These are phyloP conservation scores for Pseudofabraea citricarpa DNA, from an alignment of 2,329 filamentous ascomycete species.

Conservation along the genomic window DNA sequence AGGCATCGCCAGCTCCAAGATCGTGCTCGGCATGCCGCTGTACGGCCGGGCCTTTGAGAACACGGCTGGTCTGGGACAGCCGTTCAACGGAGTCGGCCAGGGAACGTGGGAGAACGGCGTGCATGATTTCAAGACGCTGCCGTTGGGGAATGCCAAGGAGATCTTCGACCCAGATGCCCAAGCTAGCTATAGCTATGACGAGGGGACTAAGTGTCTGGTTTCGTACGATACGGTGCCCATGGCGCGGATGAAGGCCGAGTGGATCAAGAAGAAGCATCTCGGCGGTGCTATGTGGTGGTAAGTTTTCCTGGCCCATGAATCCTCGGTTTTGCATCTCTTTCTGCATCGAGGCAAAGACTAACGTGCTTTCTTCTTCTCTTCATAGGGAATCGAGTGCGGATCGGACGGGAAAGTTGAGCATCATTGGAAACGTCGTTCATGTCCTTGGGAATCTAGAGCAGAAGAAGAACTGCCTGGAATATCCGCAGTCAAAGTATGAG, in stretches of 20 bases:
- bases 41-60: constrained; percentile 83
- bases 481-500: constrained; percentile 65
- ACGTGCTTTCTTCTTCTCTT: too few relatives aligned
- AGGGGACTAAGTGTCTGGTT: constrained; percentile 59
- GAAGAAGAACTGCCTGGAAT: constrained; percentile 55
- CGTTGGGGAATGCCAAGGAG: constrained; percentile 61
- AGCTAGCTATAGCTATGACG: constrained; percentile 76
- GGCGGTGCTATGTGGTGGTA: constrained; percentile 97
- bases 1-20: constrained; percentile 64
- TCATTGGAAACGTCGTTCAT: constrained; percentile 63
- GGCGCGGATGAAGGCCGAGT: constrained; percentile 65
- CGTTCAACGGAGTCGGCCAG: constrained; percentile 67
- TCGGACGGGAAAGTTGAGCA: constrained; percentile 56
- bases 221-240: constrained; percentile 72
- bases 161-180: constrained; percentile 56
- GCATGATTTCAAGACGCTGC: constrained; percentile 85
- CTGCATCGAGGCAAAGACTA: constrained; percentile 48
- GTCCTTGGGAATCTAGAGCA: constrained; percentile 50
- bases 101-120: constrained; percentile 83
- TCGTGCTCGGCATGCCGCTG: constrained; percentile 87
- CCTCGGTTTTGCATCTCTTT: not conserved
- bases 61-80: constrained; percentile 68
- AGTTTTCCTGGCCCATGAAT: constrained; percentile 28
- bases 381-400: constrained; percentile 49
- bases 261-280: constrained; percentile 60